Base-by-base conservation (phyloP, 495 filamentous ascomycete genomes). In the Podospora pseudocomata region DNA sequence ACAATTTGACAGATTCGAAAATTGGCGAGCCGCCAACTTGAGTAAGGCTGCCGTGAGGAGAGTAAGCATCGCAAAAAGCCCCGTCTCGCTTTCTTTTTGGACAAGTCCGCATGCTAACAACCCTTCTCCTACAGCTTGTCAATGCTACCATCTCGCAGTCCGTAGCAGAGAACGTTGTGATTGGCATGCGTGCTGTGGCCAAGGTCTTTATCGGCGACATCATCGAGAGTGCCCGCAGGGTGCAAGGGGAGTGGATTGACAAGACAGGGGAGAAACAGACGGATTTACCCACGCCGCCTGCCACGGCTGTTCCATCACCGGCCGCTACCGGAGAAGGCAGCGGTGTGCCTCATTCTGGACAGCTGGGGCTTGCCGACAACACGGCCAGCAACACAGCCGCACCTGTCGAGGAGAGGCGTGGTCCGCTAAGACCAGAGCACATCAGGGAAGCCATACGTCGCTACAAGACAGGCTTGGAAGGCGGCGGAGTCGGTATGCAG, bases 121-220 rank as follows among this genome's bases (percentile, higher is more conserved):
- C 39, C 6, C 19, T 20, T 11, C 30, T 32, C 32, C 60, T 63
- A 9, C 57, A 92, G 81, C 89, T 93, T 70, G 87, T 92, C 75
- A 97, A 97, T 72, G 91, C 93, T 70, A 93, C 92, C 55, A 88
- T 96, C 15, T 93, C 91, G 1, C 93, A 97, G 77, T 95, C 92
- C 20, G 92, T 94, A 3, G 90, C 92, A 4, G 84, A 86, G 16
- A 89, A 86, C 62, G 90, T 96, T 30, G 88, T 94, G 54, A 89
- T 89, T 23, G 91, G 89, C 27, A 89, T 96, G 72, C 91, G 90
- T 62, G 87, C 90, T 3, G 92, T 91, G 65, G 89, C 90, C 39
- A 97, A 97, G 77, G 85, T 93, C 67, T 96, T 91, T 76, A 86
- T 92, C 7, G 92, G 93, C 61, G 88, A 93, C 63, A 84, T 97